phyloP scores from a whole-genome alignment of 768 basidiomycete species.

The Calocybe indica region DNA sequence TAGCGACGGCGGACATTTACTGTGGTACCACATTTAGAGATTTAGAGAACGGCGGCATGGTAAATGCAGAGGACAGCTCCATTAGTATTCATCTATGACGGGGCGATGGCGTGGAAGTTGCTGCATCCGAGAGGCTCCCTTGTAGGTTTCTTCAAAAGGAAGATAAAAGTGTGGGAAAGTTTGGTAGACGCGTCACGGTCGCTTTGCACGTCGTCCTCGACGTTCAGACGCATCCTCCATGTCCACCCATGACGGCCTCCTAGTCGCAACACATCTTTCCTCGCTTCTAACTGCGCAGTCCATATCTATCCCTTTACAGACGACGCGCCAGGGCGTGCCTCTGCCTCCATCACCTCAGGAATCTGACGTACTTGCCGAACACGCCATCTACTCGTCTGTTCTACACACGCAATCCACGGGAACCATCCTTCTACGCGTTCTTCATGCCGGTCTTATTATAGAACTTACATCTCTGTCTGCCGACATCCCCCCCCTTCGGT shows the following conservation, averaged over 20 bases:
- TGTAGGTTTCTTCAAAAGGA: too few relatives aligned
- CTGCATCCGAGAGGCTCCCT: too few relatives aligned
- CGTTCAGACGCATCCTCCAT: too few relatives aligned
- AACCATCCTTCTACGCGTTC: slow-evolving; percentile 64
- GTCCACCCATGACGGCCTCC: slow-evolving; percentile 20
- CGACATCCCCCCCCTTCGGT: slow-evolving; percentile 60
- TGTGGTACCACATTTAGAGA: too few relatives aligned
- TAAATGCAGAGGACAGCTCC: too few relatives aligned
- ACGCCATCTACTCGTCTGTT: slow-evolving; percentile 61
- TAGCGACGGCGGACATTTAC: too few relatives aligned
- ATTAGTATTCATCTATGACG: too few relatives aligned
- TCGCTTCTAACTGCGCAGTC: slow-evolving; percentile 53
- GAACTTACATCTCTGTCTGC: slow-evolving; percentile 74
- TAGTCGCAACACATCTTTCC: slow-evolving; percentile 60
- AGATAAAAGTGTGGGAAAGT: too few relatives aligned
- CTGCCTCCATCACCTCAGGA: slow-evolving; percentile 36
- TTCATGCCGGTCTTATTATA: slow-evolving; percentile 68
- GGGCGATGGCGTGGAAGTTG: too few relatives aligned
- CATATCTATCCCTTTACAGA: slow-evolving; percentile 48
- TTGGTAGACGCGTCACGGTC: too few relatives aligned
- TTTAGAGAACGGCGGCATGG: too few relatives aligned
- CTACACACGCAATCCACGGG: slow-evolving; percentile 54
- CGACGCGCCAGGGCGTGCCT: slow-evolving; percentile 49
- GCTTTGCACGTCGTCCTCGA: too few relatives aligned
- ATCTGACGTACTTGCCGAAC: slow-evolving; percentile 53